Evolutionary conservation across 2,329 filamentous ascomycete species (phyloP), one percentile per base, ranked within the genome.

Genomic region (Neonectria faginata): DNA sequence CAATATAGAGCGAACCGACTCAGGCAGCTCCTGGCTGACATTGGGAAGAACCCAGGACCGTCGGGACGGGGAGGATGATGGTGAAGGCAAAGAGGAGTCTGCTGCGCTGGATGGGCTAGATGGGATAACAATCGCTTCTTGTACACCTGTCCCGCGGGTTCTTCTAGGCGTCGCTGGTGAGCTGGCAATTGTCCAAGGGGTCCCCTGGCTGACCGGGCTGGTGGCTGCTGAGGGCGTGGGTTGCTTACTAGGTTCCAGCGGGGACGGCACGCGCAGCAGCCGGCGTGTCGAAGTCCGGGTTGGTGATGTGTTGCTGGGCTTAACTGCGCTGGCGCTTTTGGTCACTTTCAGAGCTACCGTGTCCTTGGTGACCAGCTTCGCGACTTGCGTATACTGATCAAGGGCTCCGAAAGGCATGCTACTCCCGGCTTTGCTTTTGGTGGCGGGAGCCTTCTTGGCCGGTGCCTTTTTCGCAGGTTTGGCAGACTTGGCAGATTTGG

Each of bases 111-210:
- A 68, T 56, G 83, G 82, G 66, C 82, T 84, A 74, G 82, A 84
- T 69, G 79, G 75, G 74, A 84, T 79, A 67, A 80, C 53, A 75
- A 85, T 83, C 65, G 81, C 69, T 70, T 83, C 63, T 77, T 72
- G 72, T 68, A 60, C 60, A 62, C 63, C 55, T 59, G 42, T 62
- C 51, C 71, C 69, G 64, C 69, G 64, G 50, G 70, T 77, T 72
- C 81, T 77, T 72, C 81, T 84, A 78, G 80, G 79, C 67, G 73
- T 71, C 61, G 68, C 66, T 72, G 79, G 82, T 83, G 80, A 84
- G 82, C 79, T 76, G 69, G 75, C 75, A 69, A 79, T 77, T 60
- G 77, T 78, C 79, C 81, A 80, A 57, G 77, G 74, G 66, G 77
- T 66, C 64, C 65, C 65, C 48, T 67, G 53, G 60, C 67, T 66